Percentiles rank a stretch among this genome's conserved stretches.
Conservation (phyloP, 495 filamentous ascomycete genomes). For the Mycothermus thermophilus region DNA sequence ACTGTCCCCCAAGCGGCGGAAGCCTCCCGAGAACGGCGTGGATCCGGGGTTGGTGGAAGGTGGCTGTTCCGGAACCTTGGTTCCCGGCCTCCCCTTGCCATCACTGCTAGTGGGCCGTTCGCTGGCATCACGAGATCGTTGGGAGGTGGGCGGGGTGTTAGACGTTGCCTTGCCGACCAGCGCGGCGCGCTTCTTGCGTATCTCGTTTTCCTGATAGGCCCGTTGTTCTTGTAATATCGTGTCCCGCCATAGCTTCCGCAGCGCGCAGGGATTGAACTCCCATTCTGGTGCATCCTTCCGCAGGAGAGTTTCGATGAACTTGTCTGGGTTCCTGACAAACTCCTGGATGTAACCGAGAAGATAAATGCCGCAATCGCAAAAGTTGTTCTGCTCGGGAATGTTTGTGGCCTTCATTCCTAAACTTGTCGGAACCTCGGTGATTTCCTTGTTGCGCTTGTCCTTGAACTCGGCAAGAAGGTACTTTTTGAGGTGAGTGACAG, state of each 20-base stretch:
- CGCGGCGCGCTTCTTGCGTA: conserved; percentile 9
- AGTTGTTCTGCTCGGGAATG: conserved; percentile 72
- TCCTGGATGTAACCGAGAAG: conserved; percentile 69
- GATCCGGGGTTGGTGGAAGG: neutral
- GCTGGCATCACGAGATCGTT: neutral
- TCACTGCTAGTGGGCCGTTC: neutral
- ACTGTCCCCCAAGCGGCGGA: neutral
- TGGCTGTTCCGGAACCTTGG: neutral
- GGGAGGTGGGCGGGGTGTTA: neutral
- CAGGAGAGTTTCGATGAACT: conserved; percentile 36
- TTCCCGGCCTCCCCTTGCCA: neutral
- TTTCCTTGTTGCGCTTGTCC: conserved; percentile 46
- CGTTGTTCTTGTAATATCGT: conserved; percentile 25
- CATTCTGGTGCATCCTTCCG: conserved; percentile 19
- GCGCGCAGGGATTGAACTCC: conserved; percentile 19
- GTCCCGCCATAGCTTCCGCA: conserved; percentile 25
- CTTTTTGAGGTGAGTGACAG: conserved; percentile 52
- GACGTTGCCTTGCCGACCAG: neutral
- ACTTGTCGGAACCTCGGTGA: conserved; percentile 35
- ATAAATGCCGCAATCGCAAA: conserved; percentile 79
- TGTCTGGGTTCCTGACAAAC: conserved; percentile 57
- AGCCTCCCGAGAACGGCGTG: neutral
- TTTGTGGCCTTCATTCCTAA: conserved; percentile 53
- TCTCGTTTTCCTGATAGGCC: conserved; percentile 17
- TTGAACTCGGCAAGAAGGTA: conserved; percentile 64